These are phyloP conservation scores for Clonostachys solani DNA, from an alignment of 2,329 filamentous ascomycete genomes.

Conservation along the genomic window DNA sequence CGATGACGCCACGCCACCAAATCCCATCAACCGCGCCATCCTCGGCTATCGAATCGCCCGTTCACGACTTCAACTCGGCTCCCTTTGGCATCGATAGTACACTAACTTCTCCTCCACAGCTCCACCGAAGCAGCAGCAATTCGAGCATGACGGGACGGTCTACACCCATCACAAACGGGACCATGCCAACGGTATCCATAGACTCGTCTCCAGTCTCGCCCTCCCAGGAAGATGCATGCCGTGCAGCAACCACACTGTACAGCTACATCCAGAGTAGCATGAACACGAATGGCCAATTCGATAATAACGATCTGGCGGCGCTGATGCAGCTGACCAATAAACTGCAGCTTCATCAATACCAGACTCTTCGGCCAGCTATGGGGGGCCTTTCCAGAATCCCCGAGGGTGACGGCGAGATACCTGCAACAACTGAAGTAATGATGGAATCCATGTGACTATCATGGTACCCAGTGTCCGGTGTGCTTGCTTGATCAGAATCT, in stretches of 20 bases:
- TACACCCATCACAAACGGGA: not conserved
- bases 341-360: slow-evolving; percentile 61
- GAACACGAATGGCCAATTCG: slow-evolving; percentile 60
- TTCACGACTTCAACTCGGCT: slow-evolving; percentile 35
- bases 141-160: slow-evolving; percentile 18
- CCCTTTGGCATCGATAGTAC: slow-evolving; percentile 39
- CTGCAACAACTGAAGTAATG: slow-evolving; percentile 14
- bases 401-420: slow-evolving; percentile 51
- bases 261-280: slow-evolving; percentile 70
- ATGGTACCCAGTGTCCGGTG: no score
- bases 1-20: slow-evolving; percentile 45
- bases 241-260: slow-evolving; percentile 77
- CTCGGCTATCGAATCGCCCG: slow-evolving; percentile 47
- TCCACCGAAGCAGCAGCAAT: slow-evolving; percentile 26
- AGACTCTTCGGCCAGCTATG: slow-evolving; percentile 21
- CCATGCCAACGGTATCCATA: slow-evolving; percentile 23
- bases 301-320: slow-evolving; percentile 72
- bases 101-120: slow-evolving; percentile 29
- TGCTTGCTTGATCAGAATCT: no score
- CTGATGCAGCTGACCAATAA: slow-evolving; percentile 85
- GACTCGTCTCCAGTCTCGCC: slow-evolving; percentile 61
- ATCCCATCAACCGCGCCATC: slow-evolving; percentile 41
- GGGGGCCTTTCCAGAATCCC: slow-evolving; percentile 51
- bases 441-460: slow-evolving; percentile 12
- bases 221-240: slow-evolving; percentile 80